Conservation (phyloP, 176 grass and related monocot genomes). For the Coix lacrymajobi region DNA sequence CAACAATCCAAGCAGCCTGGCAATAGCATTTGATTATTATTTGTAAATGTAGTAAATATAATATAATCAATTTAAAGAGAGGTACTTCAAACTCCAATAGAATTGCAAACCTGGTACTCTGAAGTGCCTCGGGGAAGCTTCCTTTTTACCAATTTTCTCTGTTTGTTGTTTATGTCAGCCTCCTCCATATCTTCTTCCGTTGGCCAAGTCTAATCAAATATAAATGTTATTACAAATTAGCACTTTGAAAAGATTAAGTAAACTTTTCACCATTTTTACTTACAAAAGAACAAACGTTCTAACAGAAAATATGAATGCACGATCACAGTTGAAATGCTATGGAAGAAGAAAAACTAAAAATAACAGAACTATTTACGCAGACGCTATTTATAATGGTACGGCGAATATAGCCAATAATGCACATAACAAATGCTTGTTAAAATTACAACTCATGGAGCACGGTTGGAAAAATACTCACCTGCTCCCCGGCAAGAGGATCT, state of each 20-base stretch:
- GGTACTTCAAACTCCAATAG: background rate
- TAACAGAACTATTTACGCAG: background rate
- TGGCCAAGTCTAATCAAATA: constrained; percentile 86
- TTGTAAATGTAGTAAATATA: constrained; percentile 4
- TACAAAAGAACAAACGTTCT: background rate
- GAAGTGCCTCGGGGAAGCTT: constrained; percentile 88
- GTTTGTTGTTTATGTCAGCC: constrained; percentile 54
- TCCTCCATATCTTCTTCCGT: constrained; percentile 78
- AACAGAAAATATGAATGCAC: background rate
- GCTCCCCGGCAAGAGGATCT: constrained; percentile 86
- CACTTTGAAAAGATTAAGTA: background rate
- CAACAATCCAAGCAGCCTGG: constrained; percentile 95
- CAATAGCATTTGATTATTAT: constrained; percentile 20
- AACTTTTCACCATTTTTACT: background rate
- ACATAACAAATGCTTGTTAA: background rate
- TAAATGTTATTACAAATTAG: constrained; percentile 27
- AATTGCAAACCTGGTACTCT: constrained; percentile 76
- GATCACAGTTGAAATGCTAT: background rate
- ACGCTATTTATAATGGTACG: background rate
- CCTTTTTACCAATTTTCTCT: constrained; percentile 59
- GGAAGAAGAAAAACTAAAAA: background rate
- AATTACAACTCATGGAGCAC: background rate
- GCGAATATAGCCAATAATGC: background rate
- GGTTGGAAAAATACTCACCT: constrained; percentile 40
- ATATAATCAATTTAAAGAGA: background rate